Evolutionary conservation across 345 rosid genomes (phyloP).

Genomic region (Hypericum perforatum): DNA sequence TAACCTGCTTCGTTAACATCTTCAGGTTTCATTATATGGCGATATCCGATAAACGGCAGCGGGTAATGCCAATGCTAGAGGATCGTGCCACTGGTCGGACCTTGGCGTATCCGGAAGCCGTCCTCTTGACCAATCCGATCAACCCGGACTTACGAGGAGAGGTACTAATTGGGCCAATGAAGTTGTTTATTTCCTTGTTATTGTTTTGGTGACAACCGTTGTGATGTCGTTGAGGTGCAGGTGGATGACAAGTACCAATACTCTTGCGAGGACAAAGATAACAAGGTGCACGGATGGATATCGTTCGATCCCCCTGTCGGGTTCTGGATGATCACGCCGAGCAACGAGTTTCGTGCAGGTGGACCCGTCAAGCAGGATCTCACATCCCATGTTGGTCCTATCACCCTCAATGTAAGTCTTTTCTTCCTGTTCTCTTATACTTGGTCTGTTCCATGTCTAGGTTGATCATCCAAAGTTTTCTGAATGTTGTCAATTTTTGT

Average conservation of each 20-base stretch:
- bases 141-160: slow-evolving; percentile 2
- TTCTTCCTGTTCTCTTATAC: neutral
- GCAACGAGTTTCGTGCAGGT: slow-evolving; percentile 1
- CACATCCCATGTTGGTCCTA: slow-evolving; percentile 4
- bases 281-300: slow-evolving; percentile 16
- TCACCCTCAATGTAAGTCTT: neutral
- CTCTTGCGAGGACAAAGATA: slow-evolving; percentile 11
- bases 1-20: too few relatives aligned
- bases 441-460: too few relatives aligned
- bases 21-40: slow-evolving; percentile 8
- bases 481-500: neutral
- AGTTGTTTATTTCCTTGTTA: neutral
- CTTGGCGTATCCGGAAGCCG: slow-evolving; percentile 3
- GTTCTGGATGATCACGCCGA: slow-evolving; percentile 6
- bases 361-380: slow-evolving; percentile 1
- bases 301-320: slow-evolving; percentile 4
- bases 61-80: slow-evolving; percentile 1
- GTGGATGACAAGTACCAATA: slow-evolving; percentile 23
- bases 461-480: too few relatives aligned
- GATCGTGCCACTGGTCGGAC: neutral
- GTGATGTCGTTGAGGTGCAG: neutral
- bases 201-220: neutral
- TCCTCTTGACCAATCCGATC: slow-evolving; percentile 6
- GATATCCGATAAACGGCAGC: slow-evolving; percentile 1
- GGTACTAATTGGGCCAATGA: neutral